Evolutionary conservation across 1,284 basidiomycete genomes (phyloP).

Genomic region (Pterulicium gracile): DNA sequence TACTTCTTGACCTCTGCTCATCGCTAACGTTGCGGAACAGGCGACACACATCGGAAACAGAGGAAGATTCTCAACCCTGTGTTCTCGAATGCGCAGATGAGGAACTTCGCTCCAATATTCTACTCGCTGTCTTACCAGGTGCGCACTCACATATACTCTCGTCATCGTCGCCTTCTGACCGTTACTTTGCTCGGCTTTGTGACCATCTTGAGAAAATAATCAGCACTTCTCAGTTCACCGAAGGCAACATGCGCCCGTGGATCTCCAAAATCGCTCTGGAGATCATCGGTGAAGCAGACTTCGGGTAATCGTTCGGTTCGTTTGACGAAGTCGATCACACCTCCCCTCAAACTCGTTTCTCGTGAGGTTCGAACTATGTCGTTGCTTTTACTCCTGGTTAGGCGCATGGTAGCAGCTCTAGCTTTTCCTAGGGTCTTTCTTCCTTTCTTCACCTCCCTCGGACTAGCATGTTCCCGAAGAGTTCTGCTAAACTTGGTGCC

Average conservation of each 20-base stretch:
- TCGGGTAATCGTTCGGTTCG: constrained; percentile 31
- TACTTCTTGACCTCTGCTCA: not conserved
- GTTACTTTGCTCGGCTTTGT: not conserved
- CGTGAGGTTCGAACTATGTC: not conserved
- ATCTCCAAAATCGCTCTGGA: constrained; percentile 15
- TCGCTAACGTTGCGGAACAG: constrained; percentile 13
- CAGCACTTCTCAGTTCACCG: not conserved
- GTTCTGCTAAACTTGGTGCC: not conserved
- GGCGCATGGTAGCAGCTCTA: not conserved
- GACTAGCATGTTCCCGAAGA: not conserved
- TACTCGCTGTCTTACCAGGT: constrained; percentile 24
- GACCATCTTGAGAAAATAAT: constrained; percentile 3
- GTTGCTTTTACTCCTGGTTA: not conserved
- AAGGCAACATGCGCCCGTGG: constrained; percentile 11
- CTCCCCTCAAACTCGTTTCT: not conserved
- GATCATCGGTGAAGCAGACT: constrained; percentile 18
- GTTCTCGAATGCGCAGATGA: constrained; percentile 34
- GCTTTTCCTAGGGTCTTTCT: not conserved
- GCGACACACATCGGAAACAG: constrained; percentile 30
- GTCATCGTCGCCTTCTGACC: constrained; percentile 1
- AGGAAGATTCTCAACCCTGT: constrained; percentile 37
- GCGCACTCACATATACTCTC: constrained; percentile 6
- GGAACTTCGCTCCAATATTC: constrained; percentile 29
- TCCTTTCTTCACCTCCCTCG: not conserved
- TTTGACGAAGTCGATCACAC: constrained; percentile 12